phyloP scores from a whole-genome alignment of 148 eudicot species.

The Mesembryanthemum crystallinum region DNA sequence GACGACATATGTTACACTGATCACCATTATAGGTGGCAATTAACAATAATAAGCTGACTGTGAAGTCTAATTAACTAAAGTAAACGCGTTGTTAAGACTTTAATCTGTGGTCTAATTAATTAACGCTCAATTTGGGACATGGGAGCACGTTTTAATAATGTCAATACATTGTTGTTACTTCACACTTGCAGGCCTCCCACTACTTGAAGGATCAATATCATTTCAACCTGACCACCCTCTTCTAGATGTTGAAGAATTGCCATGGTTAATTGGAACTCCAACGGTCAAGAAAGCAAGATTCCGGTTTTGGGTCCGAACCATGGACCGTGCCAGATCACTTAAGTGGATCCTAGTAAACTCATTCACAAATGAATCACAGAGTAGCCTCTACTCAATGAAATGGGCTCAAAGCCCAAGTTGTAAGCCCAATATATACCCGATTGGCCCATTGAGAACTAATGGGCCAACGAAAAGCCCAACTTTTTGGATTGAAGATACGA shows the following conservation, averaged over 20 bases:
- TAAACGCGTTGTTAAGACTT: too few species aligned
- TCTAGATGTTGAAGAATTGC: constrained; percentile 28
- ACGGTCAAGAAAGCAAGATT: constrained; percentile 32
- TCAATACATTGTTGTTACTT: too few species aligned
- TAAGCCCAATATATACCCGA: constrained; percentile 32
- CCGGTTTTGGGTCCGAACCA: constrained; percentile 39
- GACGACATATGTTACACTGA: too few species aligned
- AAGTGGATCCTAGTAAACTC: constrained; percentile 45
- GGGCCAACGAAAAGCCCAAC: constrained; percentile 20
- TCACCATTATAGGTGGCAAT: too few species aligned
- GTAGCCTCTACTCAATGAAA: not conserved
- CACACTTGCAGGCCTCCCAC: constrained; percentile 47
- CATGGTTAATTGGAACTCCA: constrained; percentile 42
- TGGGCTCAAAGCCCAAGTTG: not conserved
- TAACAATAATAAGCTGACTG: too few species aligned
- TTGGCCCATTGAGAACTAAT: constrained; percentile 35
- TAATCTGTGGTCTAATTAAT: not conserved
- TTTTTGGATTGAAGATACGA: constrained; percentile 60
- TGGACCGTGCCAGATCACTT: constrained; percentile 33
- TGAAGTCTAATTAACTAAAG: too few species aligned
- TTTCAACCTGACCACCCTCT: constrained; percentile 21
- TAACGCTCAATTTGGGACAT: not conserved
- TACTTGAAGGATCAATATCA: constrained; percentile 25
- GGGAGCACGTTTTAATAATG: too few species aligned
- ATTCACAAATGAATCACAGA: constrained; percentile 35